Base-by-base conservation (phyloP, 192 early-diverging fungal species). In the Tieghemiomyces parasiticus region DNA sequence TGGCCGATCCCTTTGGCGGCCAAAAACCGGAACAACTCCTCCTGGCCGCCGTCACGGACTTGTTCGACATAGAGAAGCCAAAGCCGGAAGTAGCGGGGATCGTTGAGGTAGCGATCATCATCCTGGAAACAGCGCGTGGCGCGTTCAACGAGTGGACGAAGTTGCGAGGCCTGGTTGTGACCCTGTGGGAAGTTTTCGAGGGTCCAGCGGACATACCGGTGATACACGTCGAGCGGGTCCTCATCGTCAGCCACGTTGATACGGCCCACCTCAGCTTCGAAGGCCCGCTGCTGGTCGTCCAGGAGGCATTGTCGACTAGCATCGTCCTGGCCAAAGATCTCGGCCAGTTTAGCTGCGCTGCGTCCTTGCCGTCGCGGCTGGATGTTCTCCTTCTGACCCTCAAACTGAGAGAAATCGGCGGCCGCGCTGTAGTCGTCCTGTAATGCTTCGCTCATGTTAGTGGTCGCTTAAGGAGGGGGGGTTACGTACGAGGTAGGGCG, bases 381-480 rank as follows among this genome's bases (percentile, higher is more conserved):
- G 35, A 90, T 85, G 71, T 90, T 90, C 67, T 90, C 88, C 63
- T 87, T 87, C 51, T 90, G 80, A 38, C 76, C 64, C 62, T 88
- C 86, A 33, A 90, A 78, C 12, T 69, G 65, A 6, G 69, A 52
- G 58, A 74, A 74, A 26, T 77, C 68, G 3, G 55, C 55, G 9
- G 55, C 55, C 6, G 55, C 26, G 35, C 55, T 58, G 55, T 58
- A 58, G 35, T 58, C 55, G 55, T 58, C 55, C 32, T 58, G 55
- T 30, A 20, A 58, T 4, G 26, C 55, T n/a, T 20, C 55, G n/a
- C n/a, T 34, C 55, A 58, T 58, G 22, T 25, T 54, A 29, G 29
- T 20, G 28, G 13, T 20, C 0, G 28, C 13, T 2, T 29, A 28
- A 12, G 29, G 14, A 29, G n/a, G n/a, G n/a, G n/a, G n/a, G n/a